Evolutionary conservation across 2,329 filamentous ascomycete genomes (phyloP).

Genomic region (Talaromyces piceae): DNA sequence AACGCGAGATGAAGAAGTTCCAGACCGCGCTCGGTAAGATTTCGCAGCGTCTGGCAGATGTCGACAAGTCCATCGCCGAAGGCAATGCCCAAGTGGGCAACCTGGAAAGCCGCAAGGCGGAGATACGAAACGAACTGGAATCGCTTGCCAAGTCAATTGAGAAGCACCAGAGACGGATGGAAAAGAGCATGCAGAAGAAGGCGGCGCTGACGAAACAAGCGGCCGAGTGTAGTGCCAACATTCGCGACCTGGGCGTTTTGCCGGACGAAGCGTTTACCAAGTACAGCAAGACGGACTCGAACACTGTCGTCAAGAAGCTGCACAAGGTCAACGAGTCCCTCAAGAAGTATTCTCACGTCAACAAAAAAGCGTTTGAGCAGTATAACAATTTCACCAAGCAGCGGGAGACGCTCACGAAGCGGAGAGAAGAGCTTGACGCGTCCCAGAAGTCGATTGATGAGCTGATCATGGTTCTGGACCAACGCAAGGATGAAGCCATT

Average conservation of each 20-base stretch:
- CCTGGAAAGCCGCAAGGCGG: conserved; percentile 51
- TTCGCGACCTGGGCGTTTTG: conserved; percentile 84
- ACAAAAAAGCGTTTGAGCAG: conserved; percentile 99
- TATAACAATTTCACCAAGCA: conserved; percentile 96
- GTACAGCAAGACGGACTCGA: conserved; percentile 74
- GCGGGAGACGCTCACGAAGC: conserved; percentile 75
- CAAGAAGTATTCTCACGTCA: conserved; percentile 96
- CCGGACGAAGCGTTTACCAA: conserved; percentile 91
- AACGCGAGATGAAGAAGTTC: conserved; percentile 73
- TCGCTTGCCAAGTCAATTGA: conserved; percentile 72
- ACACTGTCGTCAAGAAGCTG: conserved; percentile 64
- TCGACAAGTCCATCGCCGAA: conserved; percentile 64
- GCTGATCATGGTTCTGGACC: conserved; percentile 84
- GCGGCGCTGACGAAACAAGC: conserved; percentile 69
- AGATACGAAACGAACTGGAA: conserved; percentile 65
- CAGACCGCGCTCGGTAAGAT: conserved; percentile 61
- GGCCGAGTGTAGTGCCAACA: conserved; percentile 76
- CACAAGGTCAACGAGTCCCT: conserved; percentile 87
- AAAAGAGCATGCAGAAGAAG: conserved; percentile 86
- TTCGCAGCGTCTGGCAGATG: conserved; percentile 62
- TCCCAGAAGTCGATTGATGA: conserved; percentile 85
- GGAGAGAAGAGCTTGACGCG: conserved; percentile 77
- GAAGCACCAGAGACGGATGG: conserved; percentile 79
- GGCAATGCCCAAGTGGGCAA: conserved; percentile 48
- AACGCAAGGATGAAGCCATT: conserved; percentile 94